These are phyloP conservation scores for Hygrophila difformis DNA, from an alignment of 257 asterid genomes.

Conservation along the genomic window DNA sequence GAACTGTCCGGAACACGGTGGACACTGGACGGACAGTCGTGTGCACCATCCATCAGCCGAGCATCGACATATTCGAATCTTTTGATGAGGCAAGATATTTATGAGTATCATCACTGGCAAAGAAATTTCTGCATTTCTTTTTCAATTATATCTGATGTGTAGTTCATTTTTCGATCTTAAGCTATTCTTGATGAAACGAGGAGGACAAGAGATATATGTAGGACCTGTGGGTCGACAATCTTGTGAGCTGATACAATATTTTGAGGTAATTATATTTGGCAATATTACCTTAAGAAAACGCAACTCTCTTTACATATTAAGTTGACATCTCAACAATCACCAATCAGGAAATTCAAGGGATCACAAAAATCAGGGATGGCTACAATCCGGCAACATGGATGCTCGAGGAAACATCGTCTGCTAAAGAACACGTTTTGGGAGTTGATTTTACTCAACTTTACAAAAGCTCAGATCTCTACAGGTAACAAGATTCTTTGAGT, in stretches of 20 bases:
- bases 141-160: neutral
- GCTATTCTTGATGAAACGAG: constrained; percentile 40
- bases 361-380: constrained; percentile 26
- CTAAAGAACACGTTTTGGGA: constrained; percentile 28
- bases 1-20: constrained; percentile 40
- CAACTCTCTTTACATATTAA: too few species aligned
- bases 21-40: constrained; percentile 39
- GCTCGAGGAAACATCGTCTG: constrained; percentile 34
- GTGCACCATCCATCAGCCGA: constrained; percentile 44
- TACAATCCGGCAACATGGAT: constrained; percentile 51
- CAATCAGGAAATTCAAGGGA: constrained; percentile 28
- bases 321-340: neutral
- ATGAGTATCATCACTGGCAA: too few species aligned
- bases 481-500: too few species aligned
- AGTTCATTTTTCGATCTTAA: constrained; percentile 7
- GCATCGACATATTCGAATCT: constrained; percentile 44
- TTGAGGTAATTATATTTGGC: too few species aligned
- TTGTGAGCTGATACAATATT: constrained; percentile 27
- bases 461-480: constrained; percentile 33
- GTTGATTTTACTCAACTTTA: constrained; percentile 26
- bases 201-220: constrained; percentile 43
- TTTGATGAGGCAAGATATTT: constrained; percentile 41
- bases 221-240: constrained; percentile 41
- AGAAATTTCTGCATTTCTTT: neutral
- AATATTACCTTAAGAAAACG: too few species aligned